Evolutionary conservation across 768 basidiomycete species (phyloP).

Genomic region (Tremella yokohamensis): DNA sequence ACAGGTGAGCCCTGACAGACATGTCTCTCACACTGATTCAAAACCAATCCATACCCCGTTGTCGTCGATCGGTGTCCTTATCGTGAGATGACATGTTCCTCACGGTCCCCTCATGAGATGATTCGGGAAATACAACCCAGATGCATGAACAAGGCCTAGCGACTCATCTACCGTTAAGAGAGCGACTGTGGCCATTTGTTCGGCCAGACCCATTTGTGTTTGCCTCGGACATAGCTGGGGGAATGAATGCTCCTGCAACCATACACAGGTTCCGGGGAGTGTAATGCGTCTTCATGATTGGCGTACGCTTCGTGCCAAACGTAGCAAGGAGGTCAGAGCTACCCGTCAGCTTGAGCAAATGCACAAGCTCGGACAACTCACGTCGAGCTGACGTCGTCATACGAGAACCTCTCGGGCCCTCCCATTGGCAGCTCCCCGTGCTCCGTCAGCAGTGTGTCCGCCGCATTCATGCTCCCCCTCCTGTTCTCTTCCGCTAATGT

Average conservation of each 20-base stretch:
- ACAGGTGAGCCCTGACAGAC: too few relatives aligned
- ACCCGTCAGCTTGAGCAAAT: slow-evolving; percentile 9
- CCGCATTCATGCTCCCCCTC: not conserved
- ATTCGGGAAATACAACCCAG: too few relatives aligned
- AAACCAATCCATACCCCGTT: too few relatives aligned
- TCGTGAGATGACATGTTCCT: too few relatives aligned
- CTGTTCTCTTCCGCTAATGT: slow-evolving; percentile 5
- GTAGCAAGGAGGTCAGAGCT: slow-evolving; percentile 84
- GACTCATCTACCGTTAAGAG: too few relatives aligned
- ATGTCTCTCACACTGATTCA: too few relatives aligned
- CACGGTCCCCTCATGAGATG: too few relatives aligned
- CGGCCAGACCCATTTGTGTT: too few relatives aligned
- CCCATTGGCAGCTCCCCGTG: slow-evolving; percentile 27
- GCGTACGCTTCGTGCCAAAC: slow-evolving; percentile 93
- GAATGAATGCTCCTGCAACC: slow-evolving; percentile 62
- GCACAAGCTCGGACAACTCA: not conserved
- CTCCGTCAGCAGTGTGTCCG: slow-evolving; percentile 14
- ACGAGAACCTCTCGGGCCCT: slow-evolving; percentile 13
- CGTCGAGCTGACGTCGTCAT: slow-evolving; percentile 1
- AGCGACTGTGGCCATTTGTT: too few relatives aligned
- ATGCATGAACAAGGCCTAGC: too few relatives aligned
- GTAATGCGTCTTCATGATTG: slow-evolving; percentile 85
- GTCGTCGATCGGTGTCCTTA: too few relatives aligned
- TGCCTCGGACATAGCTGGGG: slow-evolving; percentile 18
- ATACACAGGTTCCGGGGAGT: slow-evolving; percentile 91